phyloP scores from a whole-genome alignment of 441 rosid genomes.

The Populus trichocarpa region DNA sequence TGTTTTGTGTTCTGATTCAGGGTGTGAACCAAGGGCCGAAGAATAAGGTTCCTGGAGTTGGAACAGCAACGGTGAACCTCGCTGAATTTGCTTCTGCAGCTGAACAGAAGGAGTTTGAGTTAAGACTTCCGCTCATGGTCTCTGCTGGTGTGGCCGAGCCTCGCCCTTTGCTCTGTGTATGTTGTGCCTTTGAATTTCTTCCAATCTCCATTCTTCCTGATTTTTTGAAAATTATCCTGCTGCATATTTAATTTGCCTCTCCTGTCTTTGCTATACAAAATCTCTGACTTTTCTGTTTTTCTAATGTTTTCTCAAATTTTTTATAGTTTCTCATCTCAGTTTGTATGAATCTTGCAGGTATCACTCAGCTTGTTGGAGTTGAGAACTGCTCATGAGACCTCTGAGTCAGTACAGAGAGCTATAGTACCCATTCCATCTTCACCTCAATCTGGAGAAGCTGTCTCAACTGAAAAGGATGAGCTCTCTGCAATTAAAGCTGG shows the following conservation, averaged over 20 bases:
- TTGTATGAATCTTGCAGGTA: conserved; percentile 40
- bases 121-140: conserved; percentile 58
- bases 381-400: conserved; percentile 45
- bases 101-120: conserved; percentile 61
- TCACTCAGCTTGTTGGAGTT: conserved; percentile 65
- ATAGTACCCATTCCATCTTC: conserved; percentile 56
- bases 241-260: neutral
- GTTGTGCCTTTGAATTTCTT: conserved; percentile 21
- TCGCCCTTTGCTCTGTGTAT: conserved; percentile 57
- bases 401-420: conserved; percentile 45
- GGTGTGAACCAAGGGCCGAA: conserved; percentile 45
- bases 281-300: neutral
- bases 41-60: conserved; percentile 59
- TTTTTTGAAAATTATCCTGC: neutral
- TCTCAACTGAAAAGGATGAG: conserved; percentile 51
- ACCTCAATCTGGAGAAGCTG: conserved; percentile 44
- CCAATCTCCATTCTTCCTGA: neutral
- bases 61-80: conserved; percentile 62
- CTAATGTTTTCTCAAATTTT: neutral
- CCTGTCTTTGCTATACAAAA: neutral
- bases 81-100: conserved; percentile 69
- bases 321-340: conserved; percentile 7
- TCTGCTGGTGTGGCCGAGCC: conserved; percentile 47
- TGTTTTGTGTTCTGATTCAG: too few species aligned
- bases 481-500: conserved; percentile 80